A percentile compares a stretch with the other conserved stretches of the same genome.
Conservation (phyloP, 169 alveolate genomes). For the Besnoitia besnoiti region DNA sequence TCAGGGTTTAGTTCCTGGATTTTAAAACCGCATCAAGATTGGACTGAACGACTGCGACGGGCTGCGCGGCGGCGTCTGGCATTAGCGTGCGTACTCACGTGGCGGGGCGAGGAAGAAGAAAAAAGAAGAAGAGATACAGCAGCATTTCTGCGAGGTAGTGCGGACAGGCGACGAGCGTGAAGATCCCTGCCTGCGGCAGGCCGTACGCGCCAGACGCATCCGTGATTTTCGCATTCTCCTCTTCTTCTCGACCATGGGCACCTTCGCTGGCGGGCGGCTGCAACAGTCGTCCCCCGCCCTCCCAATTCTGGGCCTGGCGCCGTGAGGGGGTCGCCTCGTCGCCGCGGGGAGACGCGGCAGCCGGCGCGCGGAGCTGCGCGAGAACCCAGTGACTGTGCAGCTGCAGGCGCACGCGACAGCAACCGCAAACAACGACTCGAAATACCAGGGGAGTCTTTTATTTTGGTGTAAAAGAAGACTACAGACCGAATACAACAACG, state of each 20-base stretch:
- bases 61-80: too few species aligned
- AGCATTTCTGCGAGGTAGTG: constrained; percentile 84
- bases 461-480: too few species aligned
- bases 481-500: too few species aligned
- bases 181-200: constrained; percentile 82
- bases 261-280: too few species aligned
- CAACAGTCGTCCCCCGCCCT: too few species aligned
- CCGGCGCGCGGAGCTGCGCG: neutral
- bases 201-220: constrained; percentile 62
- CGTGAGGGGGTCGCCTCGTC: too few species aligned
- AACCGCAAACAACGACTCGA: neutral
- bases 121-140: constrained; percentile 76
- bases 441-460: too few species aligned
- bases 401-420: neutral
- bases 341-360: neutral
- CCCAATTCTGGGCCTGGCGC: too few species aligned
- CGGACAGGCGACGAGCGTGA: constrained; percentile 82
- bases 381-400: neutral
- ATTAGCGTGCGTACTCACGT: too few species aligned
- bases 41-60: too few species aligned
- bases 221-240: neutral
- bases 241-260: neutral
- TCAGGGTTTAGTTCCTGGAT: too few species aligned
- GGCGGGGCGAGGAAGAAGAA: constrained; percentile 55
- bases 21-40: too few species aligned